Conservation (phyloP, 805 yeast genomes). For the Lipomyces orientalis region DNA sequence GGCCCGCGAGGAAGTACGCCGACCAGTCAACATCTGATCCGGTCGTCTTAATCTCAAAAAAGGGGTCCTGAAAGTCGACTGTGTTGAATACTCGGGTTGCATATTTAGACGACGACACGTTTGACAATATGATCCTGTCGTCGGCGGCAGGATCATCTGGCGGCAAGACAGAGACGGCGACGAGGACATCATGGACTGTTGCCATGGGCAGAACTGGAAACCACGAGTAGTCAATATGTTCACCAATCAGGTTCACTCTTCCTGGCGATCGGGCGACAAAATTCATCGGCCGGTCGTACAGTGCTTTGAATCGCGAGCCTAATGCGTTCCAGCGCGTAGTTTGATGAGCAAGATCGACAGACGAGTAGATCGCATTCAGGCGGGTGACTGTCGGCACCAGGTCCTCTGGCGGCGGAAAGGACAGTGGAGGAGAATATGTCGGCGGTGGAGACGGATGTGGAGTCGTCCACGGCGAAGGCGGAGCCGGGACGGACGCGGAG, state of each 20-base stretch:
- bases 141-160: slow-evolving; percentile 39
- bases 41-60: slow-evolving; percentile 32
- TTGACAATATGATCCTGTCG: slow-evolving; percentile 46
- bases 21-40: slow-evolving; percentile 59
- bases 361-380: slow-evolving; percentile 24
- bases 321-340: slow-evolving; percentile 25
- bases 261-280: slow-evolving; percentile 73
- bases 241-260: slow-evolving; percentile 75
- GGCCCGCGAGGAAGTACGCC: slow-evolving; percentile 72
- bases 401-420: slow-evolving; percentile 27
- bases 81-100: slow-evolving; percentile 26
- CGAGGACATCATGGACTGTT: slow-evolving; percentile 64
- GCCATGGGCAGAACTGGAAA: slow-evolving; percentile 80
- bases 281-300: slow-evolving; percentile 45
- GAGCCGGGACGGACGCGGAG: neutral
- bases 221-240: slow-evolving; percentile 73
- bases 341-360: slow-evolving; percentile 24
- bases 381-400: slow-evolving; percentile 25
- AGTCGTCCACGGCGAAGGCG: slow-evolving; percentile 34
- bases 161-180: slow-evolving; percentile 51
- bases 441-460: slow-evolving; percentile 30
- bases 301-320: slow-evolving; percentile 16
- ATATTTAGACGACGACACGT: slow-evolving; percentile 42
- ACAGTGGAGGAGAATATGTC: slow-evolving; percentile 6
- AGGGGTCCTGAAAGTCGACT: slow-evolving; percentile 39